phyloP scores from a whole-genome alignment of 768 basidiomycete genomes.

The Piloderma croceum region DNA sequence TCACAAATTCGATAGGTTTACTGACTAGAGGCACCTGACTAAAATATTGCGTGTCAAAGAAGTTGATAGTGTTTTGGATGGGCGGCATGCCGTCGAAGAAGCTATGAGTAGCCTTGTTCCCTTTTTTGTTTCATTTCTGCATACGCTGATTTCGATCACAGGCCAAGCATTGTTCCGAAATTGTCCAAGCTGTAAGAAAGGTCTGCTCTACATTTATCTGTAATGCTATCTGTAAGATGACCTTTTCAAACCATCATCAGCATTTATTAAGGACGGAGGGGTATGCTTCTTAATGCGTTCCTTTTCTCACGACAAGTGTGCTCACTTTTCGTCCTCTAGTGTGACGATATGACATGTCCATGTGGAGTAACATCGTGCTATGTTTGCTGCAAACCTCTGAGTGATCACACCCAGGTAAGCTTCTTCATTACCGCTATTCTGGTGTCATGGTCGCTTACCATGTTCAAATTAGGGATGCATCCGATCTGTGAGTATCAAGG shows the following conservation, averaged over 20 bases:
- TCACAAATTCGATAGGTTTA: background rate
- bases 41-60: conserved; percentile 50
- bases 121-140: conserved; percentile 2
- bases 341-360: conserved; percentile 88
- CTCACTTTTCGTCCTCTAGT: conserved; percentile 36
- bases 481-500: conserved; percentile 34
- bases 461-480: too few relatives aligned
- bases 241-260: conserved; percentile 36
- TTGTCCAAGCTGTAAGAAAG: conserved; percentile 82
- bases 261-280: conserved; percentile 74
- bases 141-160: conserved; percentile 24
- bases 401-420: conserved; percentile 68
- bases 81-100: conserved; percentile 78
- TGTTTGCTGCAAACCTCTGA: conserved; percentile 69
- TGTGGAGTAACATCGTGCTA: conserved; percentile 71
- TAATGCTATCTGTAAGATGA: conserved; percentile 1
- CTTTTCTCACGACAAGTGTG: background rate
- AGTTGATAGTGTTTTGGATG: conserved; percentile 68
- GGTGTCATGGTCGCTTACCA: conserved; percentile 48
- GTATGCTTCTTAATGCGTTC: conserved; percentile 44
- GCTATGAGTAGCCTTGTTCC: conserved; percentile 87
- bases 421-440: conserved; percentile 56
- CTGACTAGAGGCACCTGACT: too few relatives aligned
- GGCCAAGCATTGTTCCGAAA: conserved; percentile 80
- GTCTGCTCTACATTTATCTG: conserved; percentile 31